Conservation (phyloP, 2,329 filamentous ascomycete species). For the Curvularia sp. region DNA sequence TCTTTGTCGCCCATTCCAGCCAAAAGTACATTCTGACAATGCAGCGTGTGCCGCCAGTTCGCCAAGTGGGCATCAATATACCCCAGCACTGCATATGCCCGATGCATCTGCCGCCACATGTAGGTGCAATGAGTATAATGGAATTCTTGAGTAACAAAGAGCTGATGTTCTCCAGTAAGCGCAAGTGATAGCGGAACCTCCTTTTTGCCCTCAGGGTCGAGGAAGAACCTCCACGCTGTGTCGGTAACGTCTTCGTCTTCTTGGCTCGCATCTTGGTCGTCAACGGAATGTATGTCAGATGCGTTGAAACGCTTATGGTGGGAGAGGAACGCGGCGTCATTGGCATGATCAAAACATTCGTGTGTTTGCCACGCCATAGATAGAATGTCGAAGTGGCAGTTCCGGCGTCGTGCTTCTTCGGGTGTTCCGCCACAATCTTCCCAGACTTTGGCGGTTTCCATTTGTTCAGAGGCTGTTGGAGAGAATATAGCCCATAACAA, state of each 20-base stretch:
- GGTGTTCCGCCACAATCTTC: constrained; percentile 1
- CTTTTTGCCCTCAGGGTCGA: neutral
- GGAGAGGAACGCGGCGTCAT: neutral
- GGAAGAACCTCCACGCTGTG: neutral
- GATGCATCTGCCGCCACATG: constrained; percentile 2
- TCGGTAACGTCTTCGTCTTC: neutral
- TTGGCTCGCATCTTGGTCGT: neutral
- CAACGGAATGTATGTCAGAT: neutral
- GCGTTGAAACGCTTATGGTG: neutral
- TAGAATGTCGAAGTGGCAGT: neutral
- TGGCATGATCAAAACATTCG: neutral
- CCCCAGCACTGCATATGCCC: neutral
- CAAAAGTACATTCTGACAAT: neutral
- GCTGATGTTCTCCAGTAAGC: neutral
- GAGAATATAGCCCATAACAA: neutral
- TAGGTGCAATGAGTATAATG: constrained; percentile 1
- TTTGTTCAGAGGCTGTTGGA: neutral
- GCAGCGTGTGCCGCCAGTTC: neutral
- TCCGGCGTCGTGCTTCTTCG: neutral
- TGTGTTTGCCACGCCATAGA: constrained; percentile 1
- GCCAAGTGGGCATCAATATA: neutral
- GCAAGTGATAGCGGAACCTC: neutral
- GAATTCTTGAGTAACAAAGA: neutral
- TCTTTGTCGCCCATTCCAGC: neutral
- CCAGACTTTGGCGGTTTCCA: neutral